Conservation (phyloP, 116 monocot species). For the Dioscorea cayenensis region DNA sequence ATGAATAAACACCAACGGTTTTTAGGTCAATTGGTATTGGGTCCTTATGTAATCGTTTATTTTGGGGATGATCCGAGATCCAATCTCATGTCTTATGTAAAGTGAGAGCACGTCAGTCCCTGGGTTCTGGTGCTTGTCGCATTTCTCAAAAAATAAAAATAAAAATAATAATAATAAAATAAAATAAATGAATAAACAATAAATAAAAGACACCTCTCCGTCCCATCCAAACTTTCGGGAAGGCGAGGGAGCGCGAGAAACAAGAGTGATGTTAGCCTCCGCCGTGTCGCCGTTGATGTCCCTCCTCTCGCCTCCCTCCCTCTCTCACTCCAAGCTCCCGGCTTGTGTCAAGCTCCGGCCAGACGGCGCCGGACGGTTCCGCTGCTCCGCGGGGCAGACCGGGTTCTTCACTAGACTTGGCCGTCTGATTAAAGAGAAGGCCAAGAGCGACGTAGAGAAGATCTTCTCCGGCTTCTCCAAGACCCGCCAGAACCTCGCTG, state of each 20-base stretch:
- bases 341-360: not conserved
- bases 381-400: constrained; percentile 67
- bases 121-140: too few species aligned
- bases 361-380: constrained; percentile 24
- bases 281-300: not conserved
- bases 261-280: not conserved
- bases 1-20: too few species aligned
- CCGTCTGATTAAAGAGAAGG: constrained; percentile 93
- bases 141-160: too few species aligned
- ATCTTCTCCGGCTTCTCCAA: constrained; percentile 93
- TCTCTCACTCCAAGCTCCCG: not conserved
- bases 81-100: too few species aligned
- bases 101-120: too few species aligned
- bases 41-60: too few species aligned
- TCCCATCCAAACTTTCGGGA: not conserved
- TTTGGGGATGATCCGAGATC: too few species aligned
- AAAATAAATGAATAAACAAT: too few species aligned
- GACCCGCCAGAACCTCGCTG: constrained; percentile 84
- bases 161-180: too few species aligned
- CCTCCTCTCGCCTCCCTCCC: not conserved
- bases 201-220: not conserved
- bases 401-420: constrained; percentile 85
- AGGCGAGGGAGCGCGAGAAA: not conserved
- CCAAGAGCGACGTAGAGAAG: constrained; percentile 95
- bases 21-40: too few species aligned